phyloP scores from a whole-genome alignment of 768 basidiomycete species.

The Rhodotorula paludigena region DNA sequence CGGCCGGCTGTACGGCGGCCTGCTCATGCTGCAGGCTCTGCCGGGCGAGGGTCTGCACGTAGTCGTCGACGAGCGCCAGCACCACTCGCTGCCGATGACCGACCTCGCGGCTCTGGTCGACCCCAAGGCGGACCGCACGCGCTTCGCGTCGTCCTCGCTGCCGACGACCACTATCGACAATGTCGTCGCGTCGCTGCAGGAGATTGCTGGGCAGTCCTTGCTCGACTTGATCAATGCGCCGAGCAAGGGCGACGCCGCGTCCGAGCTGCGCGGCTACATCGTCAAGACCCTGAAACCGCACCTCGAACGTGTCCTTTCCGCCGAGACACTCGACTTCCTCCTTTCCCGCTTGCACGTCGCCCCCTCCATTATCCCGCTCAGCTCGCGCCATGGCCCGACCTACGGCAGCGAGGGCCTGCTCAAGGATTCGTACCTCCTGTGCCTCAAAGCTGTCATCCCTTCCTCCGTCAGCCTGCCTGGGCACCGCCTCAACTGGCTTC shows the following conservation, averaged over 20 bases:
- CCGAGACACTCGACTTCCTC: conserved; percentile 5
- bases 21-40: conserved; percentile 28
- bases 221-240: conserved; percentile 10
- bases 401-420: conserved; percentile 15
- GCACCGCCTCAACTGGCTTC: conserved; percentile 19
- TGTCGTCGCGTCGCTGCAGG: not conserved
- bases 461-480: conserved; percentile 25
- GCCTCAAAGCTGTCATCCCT: conserved; percentile 32
- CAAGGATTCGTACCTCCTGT: conserved; percentile 31
- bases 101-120: conserved; percentile 27
- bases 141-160: not conserved
- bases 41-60: conserved; percentile 35
- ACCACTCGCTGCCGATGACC: conserved; percentile 35
- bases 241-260: not conserved
- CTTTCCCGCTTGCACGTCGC: conserved; percentile 22
- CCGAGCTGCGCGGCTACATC: conserved; percentile 6
- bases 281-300: conserved; percentile 11
- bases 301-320: conserved; percentile 16
- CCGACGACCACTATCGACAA: conserved; percentile 1
- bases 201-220: conserved; percentile 19
- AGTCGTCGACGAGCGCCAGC: conserved; percentile 31
- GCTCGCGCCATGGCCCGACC: conserved; percentile 12
- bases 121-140: not conserved
- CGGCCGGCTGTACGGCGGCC: conserved; percentile 24
- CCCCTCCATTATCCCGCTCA: conserved; percentile 28